A percentile compares a stretch with the other conserved stretches of the same genome.
These are phyloP conservation scores for Zymoseptoria crescenta DNA, from an alignment of 2,329 filamentous ascomycete species.

Conservation along the genomic window DNA sequence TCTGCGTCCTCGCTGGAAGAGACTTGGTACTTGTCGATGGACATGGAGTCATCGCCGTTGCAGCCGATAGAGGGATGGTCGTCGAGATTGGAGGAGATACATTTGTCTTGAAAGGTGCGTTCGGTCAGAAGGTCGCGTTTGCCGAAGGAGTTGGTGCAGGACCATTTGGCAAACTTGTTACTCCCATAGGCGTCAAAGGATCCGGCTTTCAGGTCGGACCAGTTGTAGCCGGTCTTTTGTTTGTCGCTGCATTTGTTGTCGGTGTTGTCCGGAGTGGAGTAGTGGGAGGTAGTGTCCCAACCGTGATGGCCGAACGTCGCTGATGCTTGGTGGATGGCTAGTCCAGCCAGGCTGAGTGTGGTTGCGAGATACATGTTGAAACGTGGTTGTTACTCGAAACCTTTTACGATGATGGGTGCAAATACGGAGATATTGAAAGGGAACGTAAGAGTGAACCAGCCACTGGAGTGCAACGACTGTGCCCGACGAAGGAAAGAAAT, in stretches of 20 bases:
- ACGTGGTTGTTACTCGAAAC: not conserved
- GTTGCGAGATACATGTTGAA: slow-evolving; percentile 13
- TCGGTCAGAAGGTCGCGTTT: slow-evolving; percentile 51
- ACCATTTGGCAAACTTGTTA: slow-evolving; percentile 67
- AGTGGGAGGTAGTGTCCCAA: slow-evolving; percentile 46
- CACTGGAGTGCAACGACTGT: not conserved
- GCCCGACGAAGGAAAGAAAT: not conserved
- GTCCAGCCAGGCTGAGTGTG: slow-evolving; percentile 9
- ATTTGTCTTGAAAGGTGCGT: slow-evolving; percentile 37
- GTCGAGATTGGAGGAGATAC: slow-evolving; percentile 38
- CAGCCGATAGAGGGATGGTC: slow-evolving; percentile 38
- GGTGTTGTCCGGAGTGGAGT: slow-evolving; percentile 61
- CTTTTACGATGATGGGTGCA: not conserved
- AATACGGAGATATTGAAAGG: not conserved
- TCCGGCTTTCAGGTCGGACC: slow-evolving; percentile 55
- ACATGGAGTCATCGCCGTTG: slow-evolving; percentile 54
- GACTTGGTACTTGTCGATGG: slow-evolving; percentile 66
- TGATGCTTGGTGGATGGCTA: slow-evolving; percentile 40
- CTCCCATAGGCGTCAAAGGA: slow-evolving; percentile 59
- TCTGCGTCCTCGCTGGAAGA: slow-evolving; percentile 67
- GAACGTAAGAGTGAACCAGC: not conserved
- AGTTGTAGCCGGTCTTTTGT: slow-evolving; percentile 66
- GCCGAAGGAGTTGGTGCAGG: slow-evolving; percentile 53
- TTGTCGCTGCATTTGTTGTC: slow-evolving; percentile 68
- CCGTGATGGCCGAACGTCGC: slow-evolving; percentile 35